phyloP scores from a whole-genome alignment of 2,329 filamentous ascomycete species.

The Arthrobotrys sphaeroides region DNA sequence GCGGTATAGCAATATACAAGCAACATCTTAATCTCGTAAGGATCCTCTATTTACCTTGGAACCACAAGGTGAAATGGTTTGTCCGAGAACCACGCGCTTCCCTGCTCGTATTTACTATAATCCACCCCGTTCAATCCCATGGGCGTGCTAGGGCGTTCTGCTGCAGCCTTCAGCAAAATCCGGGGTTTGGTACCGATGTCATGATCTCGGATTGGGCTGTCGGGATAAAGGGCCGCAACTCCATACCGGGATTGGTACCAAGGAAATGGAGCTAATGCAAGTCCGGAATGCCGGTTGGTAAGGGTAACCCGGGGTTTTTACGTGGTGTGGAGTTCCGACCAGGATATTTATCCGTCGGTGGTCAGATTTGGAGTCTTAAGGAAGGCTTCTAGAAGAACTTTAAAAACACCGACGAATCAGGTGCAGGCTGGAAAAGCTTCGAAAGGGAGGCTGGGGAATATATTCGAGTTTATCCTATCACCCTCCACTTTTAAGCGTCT shows the following conservation, averaged over 20 bases:
- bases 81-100: conserved; percentile 30
- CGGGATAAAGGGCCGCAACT: conserved; percentile 45
- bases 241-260: conserved; percentile 31
- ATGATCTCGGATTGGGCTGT: conserved; percentile 32
- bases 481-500: not conserved
- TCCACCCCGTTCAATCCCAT: not conserved
- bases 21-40: conserved; percentile 2
- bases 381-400: conserved; percentile 44
- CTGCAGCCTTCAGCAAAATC: conserved; percentile 16
- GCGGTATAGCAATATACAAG: not conserved
- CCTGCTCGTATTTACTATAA: conserved; percentile 17
- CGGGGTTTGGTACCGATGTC: conserved; percentile 39
- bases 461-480: conserved; percentile 8
- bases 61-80: conserved; percentile 1
- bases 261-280: conserved; percentile 8
- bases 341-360: conserved; percentile 51
- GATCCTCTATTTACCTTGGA: not conserved
- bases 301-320: too few relatives aligned
- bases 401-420: conserved; percentile 14
- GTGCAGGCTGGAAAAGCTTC: too few relatives aligned
- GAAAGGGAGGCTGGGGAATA: not conserved
- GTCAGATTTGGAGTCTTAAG: conserved; percentile 2
- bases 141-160: not conserved
- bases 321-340: not conserved
- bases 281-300: not conserved